phyloP scores from a whole-genome alignment of 352 stramenopile genomes.

The Phytopythium kandeliae region DNA sequence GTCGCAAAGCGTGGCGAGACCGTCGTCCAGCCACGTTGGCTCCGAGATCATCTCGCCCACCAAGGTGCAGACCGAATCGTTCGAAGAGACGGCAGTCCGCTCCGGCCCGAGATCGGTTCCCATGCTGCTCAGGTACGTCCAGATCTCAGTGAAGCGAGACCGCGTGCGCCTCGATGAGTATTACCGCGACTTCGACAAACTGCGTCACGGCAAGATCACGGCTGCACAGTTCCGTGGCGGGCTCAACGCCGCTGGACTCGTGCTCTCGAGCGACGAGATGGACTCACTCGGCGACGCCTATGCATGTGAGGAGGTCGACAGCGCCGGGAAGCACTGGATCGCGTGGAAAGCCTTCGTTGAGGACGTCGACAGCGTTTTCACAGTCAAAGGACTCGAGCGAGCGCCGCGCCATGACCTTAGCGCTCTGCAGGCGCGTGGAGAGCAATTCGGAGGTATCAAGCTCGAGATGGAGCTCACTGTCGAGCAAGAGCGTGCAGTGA shows the following conservation, averaged over 20 bases:
- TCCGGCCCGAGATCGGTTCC: conserved; percentile 14
- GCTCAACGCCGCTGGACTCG: conserved; percentile 45
- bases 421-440: conserved; percentile 33
- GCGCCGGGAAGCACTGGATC: conserved; percentile 46
- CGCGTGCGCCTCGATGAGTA: conserved; percentile 79
- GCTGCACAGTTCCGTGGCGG: conserved; percentile 55
- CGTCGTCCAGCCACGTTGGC: conserved; percentile 34
- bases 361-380: conserved; percentile 80
- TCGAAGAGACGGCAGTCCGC: conserved; percentile 29
- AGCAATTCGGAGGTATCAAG: conserved; percentile 54
- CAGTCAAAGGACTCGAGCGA: conserved; percentile 63
- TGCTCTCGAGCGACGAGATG: conserved; percentile 57
- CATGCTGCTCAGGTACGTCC: conserved; percentile 78
- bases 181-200: conserved; percentile 81
- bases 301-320: conserved; percentile 51
- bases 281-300: conserved; percentile 49
- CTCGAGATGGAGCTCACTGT: conserved; percentile 41
- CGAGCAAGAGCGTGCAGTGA: conserved; percentile 48
- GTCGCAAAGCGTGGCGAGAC: conserved; percentile 24
- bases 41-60: conserved; percentile 58
- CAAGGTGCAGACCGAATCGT: conserved; percentile 29
- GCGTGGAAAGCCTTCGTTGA: conserved; percentile 78
- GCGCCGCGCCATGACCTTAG: conserved; percentile 51
- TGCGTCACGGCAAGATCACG: conserved; percentile 76
- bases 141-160: conserved; percentile 75